These are phyloP conservation scores for Funneliformis caledonium DNA, from an alignment of 371 early-diverging fungal genomes.

Conservation along the genomic window DNA sequence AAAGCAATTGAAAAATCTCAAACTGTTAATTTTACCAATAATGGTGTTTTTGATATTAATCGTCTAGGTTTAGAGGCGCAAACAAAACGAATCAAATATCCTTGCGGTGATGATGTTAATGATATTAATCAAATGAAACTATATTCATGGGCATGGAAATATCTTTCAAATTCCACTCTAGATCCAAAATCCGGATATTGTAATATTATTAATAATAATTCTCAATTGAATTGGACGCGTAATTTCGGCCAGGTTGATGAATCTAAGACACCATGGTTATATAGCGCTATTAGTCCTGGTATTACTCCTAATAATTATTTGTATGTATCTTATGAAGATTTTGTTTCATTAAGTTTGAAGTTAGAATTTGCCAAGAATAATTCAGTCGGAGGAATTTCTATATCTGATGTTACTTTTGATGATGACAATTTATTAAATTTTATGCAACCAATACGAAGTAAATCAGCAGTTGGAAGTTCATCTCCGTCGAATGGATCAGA, in stretches of 20 bases:
- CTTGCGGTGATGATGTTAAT: too few relatives aligned
- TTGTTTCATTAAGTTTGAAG: not conserved
- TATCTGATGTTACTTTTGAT: not conserved
- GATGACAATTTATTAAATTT: not conserved
- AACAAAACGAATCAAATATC: too few relatives aligned
- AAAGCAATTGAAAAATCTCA: not conserved
- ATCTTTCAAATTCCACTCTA: not conserved
- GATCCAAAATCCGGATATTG: not conserved
- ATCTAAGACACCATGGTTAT: not conserved
- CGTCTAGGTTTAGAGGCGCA: too few relatives aligned
- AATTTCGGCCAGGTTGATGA: not conserved
- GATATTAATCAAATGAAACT: too few relatives aligned
- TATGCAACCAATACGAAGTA: not conserved
- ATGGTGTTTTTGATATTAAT: too few relatives aligned
- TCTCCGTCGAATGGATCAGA: too few relatives aligned
- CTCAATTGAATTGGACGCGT: not conserved
- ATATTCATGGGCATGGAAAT: not conserved
- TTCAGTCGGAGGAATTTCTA: not conserved
- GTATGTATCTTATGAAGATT: not conserved
- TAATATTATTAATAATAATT: not conserved
- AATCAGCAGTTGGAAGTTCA: too few relatives aligned
- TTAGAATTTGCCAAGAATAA: not conserved
- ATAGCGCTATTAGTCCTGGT: not conserved
- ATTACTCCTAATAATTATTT: not conserved
- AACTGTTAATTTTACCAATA: not conserved